phyloP scores from a whole-genome alignment of 768 basidiomycete species.

The Suillus decipiens region DNA sequence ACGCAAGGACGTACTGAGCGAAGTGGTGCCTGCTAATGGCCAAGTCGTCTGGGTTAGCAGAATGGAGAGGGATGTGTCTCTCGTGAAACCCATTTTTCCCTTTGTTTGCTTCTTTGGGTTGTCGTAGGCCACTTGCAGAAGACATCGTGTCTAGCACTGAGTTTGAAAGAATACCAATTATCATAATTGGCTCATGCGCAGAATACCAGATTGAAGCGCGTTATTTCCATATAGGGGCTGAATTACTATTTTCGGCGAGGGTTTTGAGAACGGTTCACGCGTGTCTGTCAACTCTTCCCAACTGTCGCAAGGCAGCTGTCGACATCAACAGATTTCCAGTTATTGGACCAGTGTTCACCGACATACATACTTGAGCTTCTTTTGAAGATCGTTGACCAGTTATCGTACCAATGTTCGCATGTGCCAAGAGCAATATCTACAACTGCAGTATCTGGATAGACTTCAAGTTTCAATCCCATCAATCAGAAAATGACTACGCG shows the following conservation, averaged over 20 bases:
- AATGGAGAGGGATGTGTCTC: constrained; percentile 13
- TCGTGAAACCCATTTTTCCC: constrained; percentile 29
- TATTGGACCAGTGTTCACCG: neutral
- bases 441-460: neutral
- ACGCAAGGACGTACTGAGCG: constrained; percentile 42
- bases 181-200: no score
- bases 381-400: neutral
- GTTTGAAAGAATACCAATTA: neutral
- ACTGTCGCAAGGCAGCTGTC: neutral
- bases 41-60: constrained; percentile 24
- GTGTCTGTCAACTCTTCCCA: neutral
- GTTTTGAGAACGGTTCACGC: neutral
- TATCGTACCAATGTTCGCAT: neutral
- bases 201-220: no score
- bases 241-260: neutral
- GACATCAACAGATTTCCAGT: neutral
- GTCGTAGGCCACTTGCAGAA: constrained; percentile 13
- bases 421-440: neutral
- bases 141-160: constrained; percentile 11
- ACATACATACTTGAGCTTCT: neutral
- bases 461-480: neutral
- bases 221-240: neutral
- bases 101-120: constrained; percentile 13
- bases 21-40: constrained; percentile 34
- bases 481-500: constrained; percentile 34